phyloP scores from a whole-genome alignment of 2,329 filamentous ascomycete genomes.

The Beauveria caledonica region DNA sequence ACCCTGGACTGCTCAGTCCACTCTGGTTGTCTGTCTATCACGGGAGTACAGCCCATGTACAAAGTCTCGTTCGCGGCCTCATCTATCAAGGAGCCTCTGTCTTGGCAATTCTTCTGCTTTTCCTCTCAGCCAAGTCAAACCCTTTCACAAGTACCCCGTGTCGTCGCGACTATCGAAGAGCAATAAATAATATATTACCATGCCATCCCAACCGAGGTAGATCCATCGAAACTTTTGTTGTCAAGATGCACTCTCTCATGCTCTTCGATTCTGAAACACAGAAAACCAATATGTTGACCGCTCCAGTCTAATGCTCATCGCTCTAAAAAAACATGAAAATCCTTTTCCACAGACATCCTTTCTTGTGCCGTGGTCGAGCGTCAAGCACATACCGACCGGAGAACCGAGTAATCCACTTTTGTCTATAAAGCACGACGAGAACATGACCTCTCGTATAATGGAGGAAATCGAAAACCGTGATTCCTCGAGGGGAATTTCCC shows the following conservation, averaged over 20 bases:
- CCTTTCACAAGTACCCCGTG: slow-evolving; percentile 17
- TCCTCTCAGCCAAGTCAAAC: slow-evolving; percentile 25
- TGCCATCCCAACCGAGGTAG: slow-evolving; percentile 24
- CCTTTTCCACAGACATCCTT: slow-evolving; percentile 16
- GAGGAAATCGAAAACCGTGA: slow-evolving; percentile 24
- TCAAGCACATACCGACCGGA: slow-evolving; percentile 37
- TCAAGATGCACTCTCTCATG: slow-evolving; percentile 30
- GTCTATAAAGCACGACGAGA: slow-evolving; percentile 47
- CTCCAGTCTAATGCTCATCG: slow-evolving; percentile 25
- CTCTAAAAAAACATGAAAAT: slow-evolving; percentile 17
- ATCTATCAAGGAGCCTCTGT: slow-evolving; percentile 19
- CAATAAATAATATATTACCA: slow-evolving; percentile 20
- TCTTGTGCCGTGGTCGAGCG: slow-evolving; percentile 22
- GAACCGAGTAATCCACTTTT: slow-evolving; percentile 60
- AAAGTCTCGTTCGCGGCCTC: slow-evolving; percentile 18
- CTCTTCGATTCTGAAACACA: slow-evolving; percentile 27
- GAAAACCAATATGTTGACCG: slow-evolving; percentile 26
- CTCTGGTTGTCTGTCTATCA: slow-evolving; percentile 24
- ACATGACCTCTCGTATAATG: slow-evolving; percentile 37
- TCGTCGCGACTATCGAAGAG: slow-evolving; percentile 20
- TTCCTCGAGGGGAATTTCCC: slow-evolving; percentile 26
- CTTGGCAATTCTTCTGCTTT: slow-evolving; percentile 15
- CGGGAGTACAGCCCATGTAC: slow-evolving; percentile 20
- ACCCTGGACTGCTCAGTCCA: slow-evolving; percentile 25
- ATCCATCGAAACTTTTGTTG: slow-evolving; percentile 29